A percentile compares a stretch with the other conserved stretches of the same genome.
Conservation (phyloP, 1,284 basidiomycete genomes). For the Trametes hirsuta region DNA sequence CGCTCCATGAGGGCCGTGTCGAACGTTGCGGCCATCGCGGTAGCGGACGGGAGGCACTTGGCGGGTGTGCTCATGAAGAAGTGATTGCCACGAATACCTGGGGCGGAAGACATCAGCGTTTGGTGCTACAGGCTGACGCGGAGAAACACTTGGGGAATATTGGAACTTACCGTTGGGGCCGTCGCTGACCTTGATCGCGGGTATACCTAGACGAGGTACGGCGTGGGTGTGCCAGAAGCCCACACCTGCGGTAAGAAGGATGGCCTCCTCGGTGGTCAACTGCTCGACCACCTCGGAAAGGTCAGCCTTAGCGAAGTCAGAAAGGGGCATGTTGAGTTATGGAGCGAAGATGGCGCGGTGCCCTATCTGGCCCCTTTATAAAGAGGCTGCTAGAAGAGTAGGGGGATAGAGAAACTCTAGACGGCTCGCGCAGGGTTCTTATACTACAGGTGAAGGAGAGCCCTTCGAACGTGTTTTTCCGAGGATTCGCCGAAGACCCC, state of each 20-base stretch:
- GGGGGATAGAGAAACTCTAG: neutral
- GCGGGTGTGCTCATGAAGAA: conserved; percentile 54
- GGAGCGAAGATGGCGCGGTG: neutral
- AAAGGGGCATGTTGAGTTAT: conserved; percentile 55
- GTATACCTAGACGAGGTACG: conserved; percentile 66
- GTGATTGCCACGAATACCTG: conserved; percentile 41
- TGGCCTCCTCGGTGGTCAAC: conserved; percentile 72
- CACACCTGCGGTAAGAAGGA: conserved; percentile 69
- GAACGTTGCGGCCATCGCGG: conserved; percentile 76
- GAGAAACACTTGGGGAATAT: neutral
- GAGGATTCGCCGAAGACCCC: conserved; percentile 16
- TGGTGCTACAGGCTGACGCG: neutral
- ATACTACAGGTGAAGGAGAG: conserved; percentile 3
- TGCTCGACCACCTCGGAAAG: conserved; percentile 63
- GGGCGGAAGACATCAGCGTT: neutral
- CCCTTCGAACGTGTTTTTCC: conserved; percentile 14
- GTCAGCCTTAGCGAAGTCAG: conserved; percentile 67
- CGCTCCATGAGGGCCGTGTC: conserved; percentile 67
- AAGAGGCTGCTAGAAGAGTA: neutral
- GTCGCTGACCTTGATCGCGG: conserved; percentile 77
- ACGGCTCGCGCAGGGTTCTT: conserved; percentile 6
- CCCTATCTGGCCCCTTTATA: neutral
- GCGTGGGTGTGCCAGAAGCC: conserved; percentile 78
- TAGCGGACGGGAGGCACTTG: conserved; percentile 65
- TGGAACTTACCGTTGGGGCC: conserved; percentile 64